Evolutionary conservation across 2,329 filamentous ascomycete genomes (phyloP).

Genomic region (Acrodontium crateriforme): DNA sequence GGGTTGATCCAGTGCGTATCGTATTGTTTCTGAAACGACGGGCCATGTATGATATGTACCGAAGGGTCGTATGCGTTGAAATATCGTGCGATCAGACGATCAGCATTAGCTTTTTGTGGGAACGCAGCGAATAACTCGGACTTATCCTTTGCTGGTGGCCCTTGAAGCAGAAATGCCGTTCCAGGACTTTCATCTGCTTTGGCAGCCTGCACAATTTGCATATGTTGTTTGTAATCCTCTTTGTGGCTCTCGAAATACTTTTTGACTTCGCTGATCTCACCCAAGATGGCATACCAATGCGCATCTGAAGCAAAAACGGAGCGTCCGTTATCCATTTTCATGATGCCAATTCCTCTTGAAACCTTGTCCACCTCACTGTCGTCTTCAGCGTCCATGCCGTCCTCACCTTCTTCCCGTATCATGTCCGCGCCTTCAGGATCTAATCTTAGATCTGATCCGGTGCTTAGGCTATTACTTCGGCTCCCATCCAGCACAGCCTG

Average conservation of each 20-base stretch:
- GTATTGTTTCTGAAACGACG: conserved; percentile 67
- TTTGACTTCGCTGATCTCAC: conserved; percentile 78
- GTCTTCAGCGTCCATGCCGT: conserved; percentile 27
- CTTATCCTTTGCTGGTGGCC: conserved; percentile 53
- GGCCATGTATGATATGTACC: conserved; percentile 46
- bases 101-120: conserved; percentile 68
- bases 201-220: conserved; percentile 58
- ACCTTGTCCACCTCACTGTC: conserved; percentile 49
- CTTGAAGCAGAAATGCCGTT: conserved; percentile 67
- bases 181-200: conserved; percentile 48
- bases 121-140: conserved; percentile 66
- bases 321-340: conserved; percentile 38
- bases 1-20: conserved; percentile 59
- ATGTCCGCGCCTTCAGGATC: conserved; percentile 46
- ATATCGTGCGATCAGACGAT: conserved; percentile 74
- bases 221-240: conserved; percentile 73
- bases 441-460: conserved; percentile 27
- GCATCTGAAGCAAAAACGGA: conserved; percentile 37
- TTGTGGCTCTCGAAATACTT: conserved; percentile 78
- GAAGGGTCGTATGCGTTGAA: conserved; percentile 68
- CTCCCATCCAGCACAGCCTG: conserved; percentile 39
- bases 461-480: conserved; percentile 25
- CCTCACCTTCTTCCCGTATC: conserved; percentile 37
- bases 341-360: conserved; percentile 36
- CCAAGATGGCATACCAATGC: conserved; percentile 39